Base-by-base conservation (phyloP, 257 asterid species). In the Salvia splendens region DNA sequence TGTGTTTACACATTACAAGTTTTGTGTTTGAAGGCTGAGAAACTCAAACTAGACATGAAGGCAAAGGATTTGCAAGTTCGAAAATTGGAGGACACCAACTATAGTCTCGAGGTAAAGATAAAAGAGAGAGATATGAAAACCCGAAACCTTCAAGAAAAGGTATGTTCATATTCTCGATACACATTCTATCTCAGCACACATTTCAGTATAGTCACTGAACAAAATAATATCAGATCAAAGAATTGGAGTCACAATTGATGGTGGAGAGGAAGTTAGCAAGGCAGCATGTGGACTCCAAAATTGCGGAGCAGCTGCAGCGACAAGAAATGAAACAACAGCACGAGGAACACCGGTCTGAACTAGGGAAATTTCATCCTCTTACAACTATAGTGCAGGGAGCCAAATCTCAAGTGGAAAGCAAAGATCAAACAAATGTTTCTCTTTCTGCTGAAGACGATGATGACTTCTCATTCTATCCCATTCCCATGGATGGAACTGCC, bases 141-240 rank as follows among this genome's bases (percentile, higher is more conserved):
- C 79, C 77, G 85, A 80, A 88, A 73, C 83, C 81, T 91, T 65
- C 99, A 94, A 80, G 99, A 94, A 53, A 94, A 91, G 99, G 99
- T 94, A 75, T 15, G 61, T 45, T 33, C 10, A 33, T 46, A 7
- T 54, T 41, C 51, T 24, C 6, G 38, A 12, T 41, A 12, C n/a
- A 60, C 73, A 24, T 24, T 24, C 30, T 24, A 1, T 24, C 30
- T 24, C 30, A 24, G 30, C 45, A 53, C 3, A 35, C 1, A 52
- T 60, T 51, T 43, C 14, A 8, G 5, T 64, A 40, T 61, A 52
- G 20, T 16, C 5, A 15, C 61, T 46, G 52, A 73, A 52, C 17
- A 56, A 54, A 75, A 20, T 24, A 24, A 24, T 24, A 71, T 71
- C 85, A 94, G 99, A 87, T 94, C 75, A 94, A 88, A 80, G 99